Evolutionary conservation across 495 filamentous ascomycete species (phyloP), one percentile per base, ranked within the genome.

Genomic region (Hypomontagnella monticulosa): DNA sequence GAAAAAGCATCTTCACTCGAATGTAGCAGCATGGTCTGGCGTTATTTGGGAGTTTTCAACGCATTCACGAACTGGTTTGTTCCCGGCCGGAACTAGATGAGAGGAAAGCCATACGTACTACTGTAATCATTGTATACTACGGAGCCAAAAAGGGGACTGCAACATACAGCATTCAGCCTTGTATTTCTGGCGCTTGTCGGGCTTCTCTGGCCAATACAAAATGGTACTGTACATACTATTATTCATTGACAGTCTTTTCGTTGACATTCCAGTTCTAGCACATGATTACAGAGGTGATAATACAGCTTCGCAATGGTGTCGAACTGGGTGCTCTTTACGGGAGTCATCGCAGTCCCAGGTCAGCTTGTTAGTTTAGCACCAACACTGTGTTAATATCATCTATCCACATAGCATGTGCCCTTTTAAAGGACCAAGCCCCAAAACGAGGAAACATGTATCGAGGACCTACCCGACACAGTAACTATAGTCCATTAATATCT

Each of bases 1-100:
- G 30, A 43, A 64, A 73, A 70, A 71, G 69, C 67, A 77, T 80
- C 78, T 81, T 80, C 78, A 80, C 78, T 80, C 78, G 78, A 80
- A 69, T 75, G 72, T 67, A 64, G 76, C 78, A 64, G 76, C 78
- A 78, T 79, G 77, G 78, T 75, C 65, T 70, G 78, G 78, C 77
- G 78, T 81, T 80, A 57, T 49, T 54, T 38, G 56, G 69, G 69
- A 62, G 53, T 73, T 70, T 62, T 44, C n/a, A 16, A 58, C 34
- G 30, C 52, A 56, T 65, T 69, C 46, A 66, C 37, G 61, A 54
- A 43, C 16, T 33, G 44, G 43, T 53, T 14, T 20, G 30, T 47
- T 56, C 63, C 23, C 18, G 23, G 58, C 51, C 43, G 43, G 57
- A 27, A 18, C 44, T 42, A 30, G 44, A 59, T 37, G 36, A 63